phyloP scores from a whole-genome alignment of 2,329 filamentous ascomycete genomes.

The Penicillium rolfsii region DNA sequence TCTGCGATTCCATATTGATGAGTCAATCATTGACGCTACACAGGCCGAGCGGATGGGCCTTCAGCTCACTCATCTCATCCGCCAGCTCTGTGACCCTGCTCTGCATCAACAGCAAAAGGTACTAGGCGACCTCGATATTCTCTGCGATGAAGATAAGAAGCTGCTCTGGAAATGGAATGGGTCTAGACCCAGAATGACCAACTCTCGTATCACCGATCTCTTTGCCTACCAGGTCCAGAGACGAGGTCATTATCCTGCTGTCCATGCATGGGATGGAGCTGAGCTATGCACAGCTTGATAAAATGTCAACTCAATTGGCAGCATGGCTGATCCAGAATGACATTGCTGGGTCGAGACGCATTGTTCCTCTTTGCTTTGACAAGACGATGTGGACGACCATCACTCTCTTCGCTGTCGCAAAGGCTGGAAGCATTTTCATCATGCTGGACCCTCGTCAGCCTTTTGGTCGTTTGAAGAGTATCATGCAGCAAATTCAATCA shows the following conservation, averaged over 20 bases:
- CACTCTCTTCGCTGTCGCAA: neutral
- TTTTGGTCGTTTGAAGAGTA: neutral
- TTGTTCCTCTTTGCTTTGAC: conserved; percentile 4
- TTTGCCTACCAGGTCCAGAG: neutral
- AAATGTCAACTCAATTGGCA: conserved; percentile 1
- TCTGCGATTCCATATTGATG: neutral
- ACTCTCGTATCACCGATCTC: neutral
- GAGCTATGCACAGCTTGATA: neutral
- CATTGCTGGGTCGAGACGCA: neutral
- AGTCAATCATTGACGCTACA: neutral
- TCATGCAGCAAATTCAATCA: conserved; percentile 1
- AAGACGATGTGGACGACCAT: conserved; percentile 4
- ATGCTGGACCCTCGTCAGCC: neutral
- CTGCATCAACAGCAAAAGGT: neutral
- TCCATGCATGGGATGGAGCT: conserved; percentile 4
- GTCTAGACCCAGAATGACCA: neutral
- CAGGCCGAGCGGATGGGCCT: neutral
- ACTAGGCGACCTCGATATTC: neutral
- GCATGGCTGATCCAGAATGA: neutral
- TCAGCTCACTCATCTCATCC: neutral
- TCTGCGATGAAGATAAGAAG: neutral
- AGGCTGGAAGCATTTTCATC: neutral
- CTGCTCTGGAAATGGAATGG: neutral
- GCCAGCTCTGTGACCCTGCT: neutral
- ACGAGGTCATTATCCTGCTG: neutral